phyloP scores from a whole-genome alignment of 768 basidiomycete genomes.

The Scleroderma citrinum region DNA sequence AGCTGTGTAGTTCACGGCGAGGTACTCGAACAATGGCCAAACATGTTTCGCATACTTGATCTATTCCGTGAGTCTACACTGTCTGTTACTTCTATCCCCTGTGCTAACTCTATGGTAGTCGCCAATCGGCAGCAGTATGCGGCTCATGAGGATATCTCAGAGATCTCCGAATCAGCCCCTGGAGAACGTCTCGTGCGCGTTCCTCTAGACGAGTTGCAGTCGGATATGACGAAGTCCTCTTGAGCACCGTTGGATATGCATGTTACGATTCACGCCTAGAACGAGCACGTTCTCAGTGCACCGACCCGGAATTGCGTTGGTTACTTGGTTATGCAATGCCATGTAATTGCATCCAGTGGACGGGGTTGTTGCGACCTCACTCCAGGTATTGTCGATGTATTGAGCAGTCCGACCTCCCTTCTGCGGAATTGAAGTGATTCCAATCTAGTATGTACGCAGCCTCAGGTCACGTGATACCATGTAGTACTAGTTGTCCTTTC shows the following conservation, averaged over 20 bases:
- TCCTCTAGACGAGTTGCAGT: conserved; percentile 60
- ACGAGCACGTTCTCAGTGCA: too few relatives aligned
- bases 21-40: conserved; percentile 75
- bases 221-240: conserved; percentile 9
- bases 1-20: conserved; percentile 57
- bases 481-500: too few relatives aligned
- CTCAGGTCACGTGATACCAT: too few relatives aligned
- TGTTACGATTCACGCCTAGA: too few relatives aligned
- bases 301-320: too few relatives aligned
- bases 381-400: too few relatives aligned
- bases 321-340: too few relatives aligned
- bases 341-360: too few relatives aligned
- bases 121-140: conserved; percentile 37
- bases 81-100: background rate
- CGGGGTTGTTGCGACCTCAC: too few relatives aligned
- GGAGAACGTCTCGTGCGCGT: conserved; percentile 71
- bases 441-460: too few relatives aligned
- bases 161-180: conserved; percentile 14
- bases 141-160: conserved; percentile 18
- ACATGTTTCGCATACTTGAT: conserved; percentile 73
- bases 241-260: conserved; percentile 5
- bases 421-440: too few relatives aligned
- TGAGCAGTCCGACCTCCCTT: too few relatives aligned
- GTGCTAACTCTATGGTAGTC: conserved; percentile 32
- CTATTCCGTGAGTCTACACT: conserved; percentile 51